These are phyloP conservation scores for Macrocybe gigantea DNA, from an alignment of 768 basidiomycete species.

Conservation along the genomic window DNA sequence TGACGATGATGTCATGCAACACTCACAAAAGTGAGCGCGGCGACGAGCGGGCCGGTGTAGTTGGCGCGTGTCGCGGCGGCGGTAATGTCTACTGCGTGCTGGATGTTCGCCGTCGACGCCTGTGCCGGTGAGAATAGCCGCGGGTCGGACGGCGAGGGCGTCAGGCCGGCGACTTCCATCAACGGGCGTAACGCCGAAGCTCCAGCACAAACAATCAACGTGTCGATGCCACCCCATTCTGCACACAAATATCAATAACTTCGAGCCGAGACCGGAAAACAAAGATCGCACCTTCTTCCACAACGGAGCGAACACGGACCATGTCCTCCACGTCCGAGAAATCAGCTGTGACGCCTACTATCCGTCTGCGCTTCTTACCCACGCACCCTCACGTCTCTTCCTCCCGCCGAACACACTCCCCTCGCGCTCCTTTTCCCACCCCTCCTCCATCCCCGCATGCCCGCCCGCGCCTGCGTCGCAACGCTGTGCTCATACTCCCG, in stretches of 20 bases:
- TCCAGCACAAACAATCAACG: conserved; percentile 76
- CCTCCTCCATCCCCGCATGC: too few species aligned
- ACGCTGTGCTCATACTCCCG: too few species aligned
- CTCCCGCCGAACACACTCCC: too few species aligned
- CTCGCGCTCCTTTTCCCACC: too few species aligned
- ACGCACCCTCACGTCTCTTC: conserved; percentile 7
- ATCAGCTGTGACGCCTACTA: conserved; percentile 56
- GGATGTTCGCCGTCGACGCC: conserved; percentile 50
- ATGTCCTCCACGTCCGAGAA: conserved; percentile 64
- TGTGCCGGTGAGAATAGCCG: conserved; percentile 22
- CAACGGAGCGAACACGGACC: conserved; percentile 43
- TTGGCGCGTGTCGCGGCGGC: conserved; percentile 55
- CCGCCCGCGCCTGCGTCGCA: too few species aligned
- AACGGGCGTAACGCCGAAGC: conserved; percentile 78
- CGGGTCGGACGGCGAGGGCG: conserved; percentile 20
- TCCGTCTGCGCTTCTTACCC: conserved; percentile 15
- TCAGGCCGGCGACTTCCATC: conserved; percentile 60
- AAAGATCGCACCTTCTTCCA: conserved; percentile 49
- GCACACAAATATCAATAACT: conserved; percentile 1
- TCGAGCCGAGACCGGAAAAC: not conserved
- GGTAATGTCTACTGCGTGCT: conserved; percentile 51
- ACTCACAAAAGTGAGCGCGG: conserved; percentile 69
- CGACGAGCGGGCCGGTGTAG: conserved; percentile 62
- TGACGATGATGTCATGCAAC: not conserved
- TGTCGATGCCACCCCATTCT: conserved; percentile 86